Evolutionary conservation across 306 rosid species (phyloP).

Genomic region (Bauhinia variegata): DNA sequence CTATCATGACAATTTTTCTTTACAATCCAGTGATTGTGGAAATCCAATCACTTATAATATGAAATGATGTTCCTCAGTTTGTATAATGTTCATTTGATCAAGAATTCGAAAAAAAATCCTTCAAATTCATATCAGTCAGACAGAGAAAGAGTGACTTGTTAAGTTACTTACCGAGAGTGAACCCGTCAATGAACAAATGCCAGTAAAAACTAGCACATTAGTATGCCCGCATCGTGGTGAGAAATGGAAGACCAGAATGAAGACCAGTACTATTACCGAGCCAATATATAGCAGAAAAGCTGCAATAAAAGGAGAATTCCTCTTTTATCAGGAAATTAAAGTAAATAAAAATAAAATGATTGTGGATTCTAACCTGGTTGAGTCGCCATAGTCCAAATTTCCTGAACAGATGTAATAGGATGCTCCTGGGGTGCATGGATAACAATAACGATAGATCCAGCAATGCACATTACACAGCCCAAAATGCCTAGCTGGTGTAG

Average conservation of each 20-base stretch:
- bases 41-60: slow-evolving; percentile 18
- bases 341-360: slow-evolving; percentile 22
- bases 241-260: slow-evolving; percentile 30
- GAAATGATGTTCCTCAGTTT: slow-evolving; percentile 3
- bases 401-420: slow-evolving; percentile 67
- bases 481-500: slow-evolving; percentile 71
- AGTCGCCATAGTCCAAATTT: slow-evolving; percentile 84
- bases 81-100: background rate
- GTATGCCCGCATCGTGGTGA: too few relatives aligned
- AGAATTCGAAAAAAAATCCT: slow-evolving; percentile 11
- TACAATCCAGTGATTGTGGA: slow-evolving; percentile 4
- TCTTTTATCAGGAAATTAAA: slow-evolving; percentile 26
- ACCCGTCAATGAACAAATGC: too few relatives aligned
- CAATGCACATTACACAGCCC: slow-evolving; percentile 86
- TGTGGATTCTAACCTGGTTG: slow-evolving; percentile 68
- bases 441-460: slow-evolving; percentile 71
- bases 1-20: too few relatives aligned
- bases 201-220: too few relatives aligned
- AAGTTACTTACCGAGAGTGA: slow-evolving; percentile 61
- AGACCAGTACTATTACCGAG: slow-evolving; percentile 69
- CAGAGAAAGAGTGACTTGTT: slow-evolving; percentile 1
- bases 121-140: slow-evolving; percentile 28
- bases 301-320: slow-evolving; percentile 43
- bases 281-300: slow-evolving; percentile 75
- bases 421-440: slow-evolving; percentile 77